A percentile compares a stretch with the other conserved stretches of the same genome.
Conservation (phyloP, 345 rosid species). For the Melaleuca quinquenervia region DNA sequence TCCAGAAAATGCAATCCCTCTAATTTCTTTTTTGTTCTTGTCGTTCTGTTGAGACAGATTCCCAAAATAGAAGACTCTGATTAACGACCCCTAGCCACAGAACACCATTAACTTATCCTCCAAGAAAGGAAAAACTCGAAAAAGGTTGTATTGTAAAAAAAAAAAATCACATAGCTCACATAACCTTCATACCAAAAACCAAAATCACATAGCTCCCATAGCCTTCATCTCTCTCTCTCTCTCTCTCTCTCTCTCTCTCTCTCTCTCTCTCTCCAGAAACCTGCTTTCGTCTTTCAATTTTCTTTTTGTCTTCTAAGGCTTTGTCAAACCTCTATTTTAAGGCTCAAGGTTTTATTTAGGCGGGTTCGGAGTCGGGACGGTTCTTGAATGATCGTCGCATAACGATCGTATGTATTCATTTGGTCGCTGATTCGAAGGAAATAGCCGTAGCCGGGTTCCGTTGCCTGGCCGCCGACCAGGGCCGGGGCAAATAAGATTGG, state of each 20-base stretch:
- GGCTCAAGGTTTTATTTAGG: background rate
- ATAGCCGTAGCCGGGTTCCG: background rate
- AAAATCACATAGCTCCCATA: background rate
- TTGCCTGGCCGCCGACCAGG: background rate
- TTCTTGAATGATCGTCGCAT: background rate
- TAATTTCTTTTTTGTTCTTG: background rate
- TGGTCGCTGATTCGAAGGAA: accelerated
- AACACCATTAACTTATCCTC: background rate
- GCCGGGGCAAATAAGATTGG: background rate
- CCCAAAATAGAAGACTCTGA: background rate
- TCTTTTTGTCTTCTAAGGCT: background rate
- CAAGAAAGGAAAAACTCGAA: background rate
- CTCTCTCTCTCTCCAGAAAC: background rate
- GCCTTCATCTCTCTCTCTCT: background rate
- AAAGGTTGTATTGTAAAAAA: background rate
- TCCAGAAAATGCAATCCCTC: background rate
- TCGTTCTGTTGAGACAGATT: background rate
- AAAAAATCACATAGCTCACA: background rate
- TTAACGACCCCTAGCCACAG: background rate
- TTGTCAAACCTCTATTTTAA: background rate
- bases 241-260: background rate
- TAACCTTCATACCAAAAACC: background rate
- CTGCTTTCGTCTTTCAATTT: background rate
- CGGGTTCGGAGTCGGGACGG: background rate
- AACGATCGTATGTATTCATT: background rate